Percentiles rank a stretch among this genome's conserved stretches.
These are phyloP conservation scores for Grigorovia transvaalensis DNA, from an alignment of 805 yeast species.

Conservation along the genomic window DNA sequence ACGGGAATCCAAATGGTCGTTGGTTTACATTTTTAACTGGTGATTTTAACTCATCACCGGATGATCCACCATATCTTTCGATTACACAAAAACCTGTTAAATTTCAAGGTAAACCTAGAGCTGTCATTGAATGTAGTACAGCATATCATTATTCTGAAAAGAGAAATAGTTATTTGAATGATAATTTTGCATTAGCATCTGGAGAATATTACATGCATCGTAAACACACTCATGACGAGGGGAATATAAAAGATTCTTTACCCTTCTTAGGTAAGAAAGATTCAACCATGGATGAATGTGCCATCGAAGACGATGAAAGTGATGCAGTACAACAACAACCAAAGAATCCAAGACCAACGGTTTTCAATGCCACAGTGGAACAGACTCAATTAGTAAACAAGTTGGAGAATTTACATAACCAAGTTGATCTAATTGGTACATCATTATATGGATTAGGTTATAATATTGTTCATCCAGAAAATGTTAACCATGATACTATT, in stretches of 20 bases:
- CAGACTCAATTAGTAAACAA: slow-evolving; percentile 34
- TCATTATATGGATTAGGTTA: slow-evolving; percentile 69
- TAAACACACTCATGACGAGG: slow-evolving; percentile 26
- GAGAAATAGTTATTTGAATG: slow-evolving; percentile 43
- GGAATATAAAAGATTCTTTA: slow-evolving; percentile 21
- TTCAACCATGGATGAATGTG: slow-evolving; percentile 17
- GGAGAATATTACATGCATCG: slow-evolving; percentile 28
- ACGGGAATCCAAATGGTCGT: slow-evolving; percentile 7
- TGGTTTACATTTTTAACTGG: slow-evolving; percentile 63
- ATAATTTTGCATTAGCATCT: slow-evolving; percentile 8
- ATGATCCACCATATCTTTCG: slow-evolving; percentile 70
- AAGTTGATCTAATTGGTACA: slow-evolving; percentile 44
- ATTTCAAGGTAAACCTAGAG: slow-evolving; percentile 40
- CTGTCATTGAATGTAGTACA: slow-evolving; percentile 50
- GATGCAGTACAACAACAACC: slow-evolving; percentile 37
- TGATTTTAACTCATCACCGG: slow-evolving; percentile 81
- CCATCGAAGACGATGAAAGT: slow-evolving; percentile 30
- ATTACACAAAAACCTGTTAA: slow-evolving; percentile 49
- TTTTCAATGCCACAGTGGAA: slow-evolving; percentile 36
- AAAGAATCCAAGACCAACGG: slow-evolving; percentile 46
- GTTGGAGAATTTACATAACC: slow-evolving; percentile 47
- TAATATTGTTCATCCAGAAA: slow-evolving; percentile 48
- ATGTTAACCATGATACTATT: slow-evolving; percentile 48
- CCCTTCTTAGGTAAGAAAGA: no score
- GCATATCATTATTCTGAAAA: slow-evolving; percentile 43